Conservation (phyloP, 1,284 basidiomycete genomes). For the Puccinia triticina region DNA sequence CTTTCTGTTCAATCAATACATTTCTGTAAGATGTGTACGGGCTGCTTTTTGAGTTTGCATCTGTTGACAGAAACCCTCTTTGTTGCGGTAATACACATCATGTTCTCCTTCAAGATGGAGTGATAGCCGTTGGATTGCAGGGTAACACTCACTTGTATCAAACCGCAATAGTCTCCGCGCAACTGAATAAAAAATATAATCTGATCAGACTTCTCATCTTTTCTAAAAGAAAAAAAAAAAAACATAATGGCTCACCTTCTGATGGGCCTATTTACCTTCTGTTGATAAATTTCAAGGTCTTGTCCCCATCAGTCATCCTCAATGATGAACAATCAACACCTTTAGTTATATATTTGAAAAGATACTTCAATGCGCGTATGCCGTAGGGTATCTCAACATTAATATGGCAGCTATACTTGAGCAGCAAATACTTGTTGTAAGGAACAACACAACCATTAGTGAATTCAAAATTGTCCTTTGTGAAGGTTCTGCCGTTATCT, state of each 20-base stretch:
- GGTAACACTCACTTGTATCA: background rate
- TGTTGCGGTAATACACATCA: background rate
- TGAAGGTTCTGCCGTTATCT: background rate
- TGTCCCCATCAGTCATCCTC: conserved; percentile 53
- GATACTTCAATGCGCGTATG: conserved; percentile 62
- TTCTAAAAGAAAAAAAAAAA: background rate
- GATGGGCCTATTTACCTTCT: conserved; percentile 13
- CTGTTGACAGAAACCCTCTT: background rate
- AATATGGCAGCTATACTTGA: conserved; percentile 64
- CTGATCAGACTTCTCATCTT: background rate
- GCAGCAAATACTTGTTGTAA: conserved; percentile 59
- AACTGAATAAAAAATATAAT: background rate
- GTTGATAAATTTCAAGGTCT: background rate
- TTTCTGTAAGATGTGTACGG: conserved; percentile 16
- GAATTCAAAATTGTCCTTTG: background rate
- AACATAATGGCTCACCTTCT: background rate
- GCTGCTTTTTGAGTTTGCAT: background rate
- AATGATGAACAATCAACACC: conserved; percentile 62
- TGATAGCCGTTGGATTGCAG: background rate
- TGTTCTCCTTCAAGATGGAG: background rate
- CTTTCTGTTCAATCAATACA: background rate
- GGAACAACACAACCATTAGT: conserved; percentile 63
- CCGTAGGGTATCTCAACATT: conserved; percentile 63
- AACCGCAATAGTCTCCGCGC: background rate
- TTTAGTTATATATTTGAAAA: conserved; percentile 65